These are phyloP conservation scores for Tephrocybe rancida DNA, from an alignment of 768 basidiomycete species.

Conservation along the genomic window DNA sequence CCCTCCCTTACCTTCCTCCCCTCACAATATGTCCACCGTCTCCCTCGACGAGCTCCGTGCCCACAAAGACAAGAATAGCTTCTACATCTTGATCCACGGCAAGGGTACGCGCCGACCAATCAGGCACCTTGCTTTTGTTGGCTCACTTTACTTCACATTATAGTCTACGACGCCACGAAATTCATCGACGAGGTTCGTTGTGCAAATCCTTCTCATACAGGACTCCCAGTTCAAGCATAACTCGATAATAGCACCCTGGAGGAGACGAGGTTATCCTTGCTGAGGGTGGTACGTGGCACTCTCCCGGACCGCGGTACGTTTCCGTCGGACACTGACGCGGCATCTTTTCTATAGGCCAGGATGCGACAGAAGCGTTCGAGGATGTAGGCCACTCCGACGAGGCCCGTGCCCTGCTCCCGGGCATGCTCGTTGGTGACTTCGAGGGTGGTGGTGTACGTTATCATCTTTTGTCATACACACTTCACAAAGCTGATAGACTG, in stretches of 20 bases:
- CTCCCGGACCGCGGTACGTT: conserved; percentile 6
- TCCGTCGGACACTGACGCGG: conserved; percentile 12
- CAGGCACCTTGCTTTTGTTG: conserved; percentile 32
- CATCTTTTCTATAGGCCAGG: conserved; percentile 61
- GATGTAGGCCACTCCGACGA: conserved; percentile 99
- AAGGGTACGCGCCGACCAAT: conserved; percentile 65
- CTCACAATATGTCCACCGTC: conserved; percentile 16
- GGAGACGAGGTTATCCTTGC: conserved; percentile 97
- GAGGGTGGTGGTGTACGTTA: conserved; percentile 61
- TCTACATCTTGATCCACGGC: conserved; percentile 83
- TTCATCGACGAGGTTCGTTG: conserved; percentile 89
- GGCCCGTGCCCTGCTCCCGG: conserved; percentile 82
- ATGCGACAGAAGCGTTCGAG: conserved; percentile 98
- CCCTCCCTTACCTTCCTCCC: conserved; percentile 22
- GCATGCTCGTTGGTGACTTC: conserved; percentile 82
- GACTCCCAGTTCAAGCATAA: neutral
- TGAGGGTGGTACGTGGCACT: conserved; percentile 75
- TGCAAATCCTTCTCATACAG: conserved; percentile 1
- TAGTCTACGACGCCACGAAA: conserved; percentile 92
- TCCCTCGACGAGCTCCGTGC: conserved; percentile 72
- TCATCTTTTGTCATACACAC: conserved; percentile 24
- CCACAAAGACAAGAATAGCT: conserved; percentile 71
- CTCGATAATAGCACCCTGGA: conserved; percentile 76
- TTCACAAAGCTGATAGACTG: conserved; percentile 8
- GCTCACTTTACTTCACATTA: conserved; percentile 20